phyloP scores from a whole-genome alignment of 257 asterid species.

The Nicotiana obtusifolia region DNA sequence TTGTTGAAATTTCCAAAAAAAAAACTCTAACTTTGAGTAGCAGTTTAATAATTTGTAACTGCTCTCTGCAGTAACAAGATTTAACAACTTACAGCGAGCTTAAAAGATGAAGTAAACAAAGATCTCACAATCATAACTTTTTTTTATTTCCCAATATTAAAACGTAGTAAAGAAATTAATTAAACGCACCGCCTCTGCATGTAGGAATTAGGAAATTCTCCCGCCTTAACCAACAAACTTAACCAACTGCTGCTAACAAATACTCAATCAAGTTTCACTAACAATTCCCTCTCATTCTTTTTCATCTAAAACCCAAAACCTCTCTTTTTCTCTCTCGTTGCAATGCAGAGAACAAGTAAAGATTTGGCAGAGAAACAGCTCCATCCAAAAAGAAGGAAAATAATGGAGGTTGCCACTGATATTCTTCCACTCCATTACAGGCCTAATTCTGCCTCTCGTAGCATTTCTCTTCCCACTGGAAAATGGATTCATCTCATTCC shows the following conservation, averaged over 20 bases:
- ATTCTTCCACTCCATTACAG: conserved; percentile 13
- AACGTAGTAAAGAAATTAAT: neutral
- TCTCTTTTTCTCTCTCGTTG: neutral
- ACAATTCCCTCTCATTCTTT: neutral
- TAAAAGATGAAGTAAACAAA: too few species aligned
- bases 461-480: neutral
- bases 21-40: too few species aligned
- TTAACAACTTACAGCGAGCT: too few species aligned
- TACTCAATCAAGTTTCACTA: neutral
- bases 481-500: conserved; percentile 42
- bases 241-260: neutral
- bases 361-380: too few species aligned
- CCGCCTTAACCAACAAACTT: neutral
- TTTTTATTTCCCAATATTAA: too few species aligned
- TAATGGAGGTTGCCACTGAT: neutral
- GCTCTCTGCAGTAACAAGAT: too few species aligned
- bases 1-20: too few species aligned
- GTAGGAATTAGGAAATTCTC: neutral
- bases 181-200: neutral
- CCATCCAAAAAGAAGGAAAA: neutral
- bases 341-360: neutral
- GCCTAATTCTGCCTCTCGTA: neutral
- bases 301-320: neutral
- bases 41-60: too few species aligned
- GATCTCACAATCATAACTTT: too few species aligned